A percentile compares a stretch with the other conserved stretches of the same genome.
Evolutionary conservation across 768 basidiomycete genomes (phyloP).

Genomic region (Lactifluus echinatus): DNA sequence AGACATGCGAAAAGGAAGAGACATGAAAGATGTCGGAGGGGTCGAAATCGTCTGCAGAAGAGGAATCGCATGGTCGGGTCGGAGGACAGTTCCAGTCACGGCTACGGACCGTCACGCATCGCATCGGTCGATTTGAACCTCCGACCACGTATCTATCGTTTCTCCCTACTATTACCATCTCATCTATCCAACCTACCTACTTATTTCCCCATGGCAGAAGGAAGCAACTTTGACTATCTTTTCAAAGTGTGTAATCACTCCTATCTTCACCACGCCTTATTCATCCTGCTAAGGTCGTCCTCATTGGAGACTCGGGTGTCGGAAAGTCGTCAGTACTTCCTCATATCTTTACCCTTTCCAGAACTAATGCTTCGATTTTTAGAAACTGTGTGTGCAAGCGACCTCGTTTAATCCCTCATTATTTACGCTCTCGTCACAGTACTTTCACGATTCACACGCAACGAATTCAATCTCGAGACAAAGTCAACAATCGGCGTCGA

Average conservation of each 20-base stretch:
- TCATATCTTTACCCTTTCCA: neutral
- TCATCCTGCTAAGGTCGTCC: constrained; percentile 62
- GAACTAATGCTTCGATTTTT: constrained; percentile 1
- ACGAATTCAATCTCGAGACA: constrained; percentile 98
- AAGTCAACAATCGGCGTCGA: constrained; percentile 99
- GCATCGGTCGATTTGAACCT: no score
- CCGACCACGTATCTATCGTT: no score
- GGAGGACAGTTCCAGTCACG: neutral
- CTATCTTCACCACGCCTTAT: neutral
- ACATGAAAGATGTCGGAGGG: constrained; percentile 10
- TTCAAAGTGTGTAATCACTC: constrained; percentile 71
- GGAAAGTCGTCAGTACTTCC: constrained; percentile 90
- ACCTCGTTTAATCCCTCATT: neutral
- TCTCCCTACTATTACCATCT: no score
- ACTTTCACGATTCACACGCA: constrained; percentile 98
- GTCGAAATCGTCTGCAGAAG: neutral
- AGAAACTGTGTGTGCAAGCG: constrained; percentile 52
- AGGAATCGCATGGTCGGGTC: neutral
- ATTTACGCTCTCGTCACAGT: constrained; percentile 42
- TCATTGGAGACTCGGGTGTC: constrained; percentile 98
- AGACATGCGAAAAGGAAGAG: constrained; percentile 4
- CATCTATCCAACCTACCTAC: constrained; percentile 21
- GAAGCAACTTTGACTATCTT: constrained; percentile 95
- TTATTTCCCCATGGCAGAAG: constrained; percentile 63
- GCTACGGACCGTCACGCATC: no score